These are phyloP conservation scores for Mycena citricolor DNA, from an alignment of 1,284 basidiomycete genomes.

Conservation along the genomic window DNA sequence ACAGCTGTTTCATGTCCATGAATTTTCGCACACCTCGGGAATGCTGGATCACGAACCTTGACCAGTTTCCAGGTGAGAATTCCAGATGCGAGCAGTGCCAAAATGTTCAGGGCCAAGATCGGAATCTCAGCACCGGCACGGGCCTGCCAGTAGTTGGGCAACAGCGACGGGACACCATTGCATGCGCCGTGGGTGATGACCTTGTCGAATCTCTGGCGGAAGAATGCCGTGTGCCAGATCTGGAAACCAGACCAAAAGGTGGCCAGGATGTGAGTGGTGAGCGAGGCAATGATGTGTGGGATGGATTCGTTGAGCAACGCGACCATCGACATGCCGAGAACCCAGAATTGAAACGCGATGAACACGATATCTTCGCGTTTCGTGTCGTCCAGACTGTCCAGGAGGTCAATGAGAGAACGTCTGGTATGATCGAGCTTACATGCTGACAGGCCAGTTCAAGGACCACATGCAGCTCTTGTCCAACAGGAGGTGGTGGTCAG, in stretches of 20 bases:
- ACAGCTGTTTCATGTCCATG: slow-evolving; percentile 44
- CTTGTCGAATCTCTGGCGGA: slow-evolving; percentile 54
- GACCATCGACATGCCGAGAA: slow-evolving; percentile 75
- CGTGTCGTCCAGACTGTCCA: slow-evolving; percentile 60
- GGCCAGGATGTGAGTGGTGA: slow-evolving; percentile 69
- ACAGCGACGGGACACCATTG: slow-evolving; percentile 45
- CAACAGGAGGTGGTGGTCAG: slow-evolving; percentile 38
- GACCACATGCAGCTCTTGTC: slow-evolving; percentile 51
- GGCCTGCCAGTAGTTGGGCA: slow-evolving; percentile 59
- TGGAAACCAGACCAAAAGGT: slow-evolving; percentile 72
- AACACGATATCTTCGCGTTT: slow-evolving; percentile 77
- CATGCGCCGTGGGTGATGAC: slow-evolving; percentile 68
- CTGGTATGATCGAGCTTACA: slow-evolving; percentile 44
- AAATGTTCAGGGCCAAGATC: slow-evolving; percentile 62
- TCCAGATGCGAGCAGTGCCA: slow-evolving; percentile 57
- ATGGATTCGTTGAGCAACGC: slow-evolving; percentile 80
- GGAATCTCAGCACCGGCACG: slow-evolving; percentile 60
- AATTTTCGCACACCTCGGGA: not conserved
- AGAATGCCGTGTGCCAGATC: slow-evolving; percentile 54
- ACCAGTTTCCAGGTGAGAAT: slow-evolving; percentile 73
- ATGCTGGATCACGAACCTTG: slow-evolving; percentile 47
- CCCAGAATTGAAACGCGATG: slow-evolving; percentile 78
- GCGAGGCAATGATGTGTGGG: slow-evolving; percentile 70
- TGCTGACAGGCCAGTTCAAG: slow-evolving; percentile 64
- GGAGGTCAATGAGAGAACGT: not conserved